Evolutionary conservation across 2,329 filamentous ascomycete species (phyloP).

Genomic region (Mariannaea sp.): DNA sequence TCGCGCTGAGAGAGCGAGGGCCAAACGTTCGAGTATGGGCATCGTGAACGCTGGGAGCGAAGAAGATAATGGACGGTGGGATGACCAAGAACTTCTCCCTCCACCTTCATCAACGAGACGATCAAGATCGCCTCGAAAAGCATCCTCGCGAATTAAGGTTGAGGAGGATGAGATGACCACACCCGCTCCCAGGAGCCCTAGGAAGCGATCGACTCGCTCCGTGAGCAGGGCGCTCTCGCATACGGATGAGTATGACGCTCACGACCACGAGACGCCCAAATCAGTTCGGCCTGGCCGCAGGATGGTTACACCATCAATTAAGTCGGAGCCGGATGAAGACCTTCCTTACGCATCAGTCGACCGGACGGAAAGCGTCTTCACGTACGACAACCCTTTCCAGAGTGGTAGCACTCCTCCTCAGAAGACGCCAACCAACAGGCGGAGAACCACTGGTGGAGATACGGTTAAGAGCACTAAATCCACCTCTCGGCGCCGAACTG

Average conservation of each 20-base stretch:
- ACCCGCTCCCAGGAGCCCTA: slow-evolving; percentile 50
- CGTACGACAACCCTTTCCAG: slow-evolving; percentile 91
- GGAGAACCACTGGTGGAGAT: slow-evolving; percentile 53
- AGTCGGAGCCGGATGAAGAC: slow-evolving; percentile 55
- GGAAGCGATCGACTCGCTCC: slow-evolving; percentile 60
- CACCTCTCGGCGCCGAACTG: slow-evolving; percentile 51
- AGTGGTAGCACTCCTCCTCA: slow-evolving; percentile 71
- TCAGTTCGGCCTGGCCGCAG: slow-evolving; percentile 58
- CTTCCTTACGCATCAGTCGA: slow-evolving; percentile 42
- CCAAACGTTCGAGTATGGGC: slow-evolving; percentile 84
- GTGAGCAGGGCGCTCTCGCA: slow-evolving; percentile 59
- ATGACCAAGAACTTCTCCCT: slow-evolving; percentile 61
- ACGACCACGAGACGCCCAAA: slow-evolving; percentile 43
- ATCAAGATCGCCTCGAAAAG: slow-evolving; percentile 60
- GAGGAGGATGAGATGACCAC: slow-evolving; percentile 53
- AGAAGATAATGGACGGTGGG: slow-evolving; percentile 66
- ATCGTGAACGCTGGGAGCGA: slow-evolving; percentile 73
- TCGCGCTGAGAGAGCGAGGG: slow-evolving; percentile 73
- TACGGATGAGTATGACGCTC: slow-evolving; percentile 52
- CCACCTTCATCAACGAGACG: slow-evolving; percentile 56
- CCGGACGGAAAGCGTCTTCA: slow-evolving; percentile 70
- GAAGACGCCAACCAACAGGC: slow-evolving; percentile 54
- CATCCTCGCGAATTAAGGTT: slow-evolving; percentile 57
- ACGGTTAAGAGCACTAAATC: slow-evolving; percentile 49
- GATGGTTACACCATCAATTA: slow-evolving; percentile 58